These are phyloP conservation scores for Aristolochia fimbriata DNA, from an alignment of 164 flowering plant species.

Conservation along the genomic window DNA sequence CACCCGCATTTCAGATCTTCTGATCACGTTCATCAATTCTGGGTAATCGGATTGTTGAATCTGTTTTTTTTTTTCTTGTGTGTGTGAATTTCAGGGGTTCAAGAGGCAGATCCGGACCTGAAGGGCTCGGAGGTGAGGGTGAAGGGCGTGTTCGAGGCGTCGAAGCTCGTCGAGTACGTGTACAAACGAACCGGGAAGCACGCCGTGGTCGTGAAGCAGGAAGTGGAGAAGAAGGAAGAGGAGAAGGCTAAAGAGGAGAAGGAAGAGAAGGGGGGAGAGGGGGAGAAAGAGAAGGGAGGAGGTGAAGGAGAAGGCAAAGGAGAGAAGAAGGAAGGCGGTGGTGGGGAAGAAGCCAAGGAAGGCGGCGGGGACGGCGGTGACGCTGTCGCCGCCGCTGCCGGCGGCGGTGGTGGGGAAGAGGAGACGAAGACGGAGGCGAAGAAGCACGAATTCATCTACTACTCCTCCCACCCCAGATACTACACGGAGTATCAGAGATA, in stretches of 20 bases:
- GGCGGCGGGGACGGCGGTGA: constrained; percentile 1
- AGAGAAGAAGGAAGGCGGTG: constrained; percentile 7
- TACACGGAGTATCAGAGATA: too few relatives aligned
- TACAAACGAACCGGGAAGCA: constrained; percentile 77
- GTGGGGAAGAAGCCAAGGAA: constrained; percentile 14
- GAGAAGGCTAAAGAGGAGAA: constrained; percentile 13
- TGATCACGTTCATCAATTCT: too few relatives aligned
- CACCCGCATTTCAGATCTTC: too few relatives aligned
- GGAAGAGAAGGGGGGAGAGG: constrained; percentile 17
- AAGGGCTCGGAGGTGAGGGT: constrained; percentile 70
- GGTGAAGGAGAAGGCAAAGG: constrained; percentile 9
- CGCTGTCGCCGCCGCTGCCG: too few relatives aligned
- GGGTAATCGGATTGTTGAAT: too few relatives aligned
- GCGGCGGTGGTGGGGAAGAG: constrained; percentile 3
- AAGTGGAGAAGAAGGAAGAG: constrained; percentile 47
- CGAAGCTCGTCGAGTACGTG: constrained; percentile 54
- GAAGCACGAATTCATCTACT: constrained; percentile 5
- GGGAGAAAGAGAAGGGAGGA: constrained; percentile 16
- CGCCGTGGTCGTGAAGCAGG: constrained; percentile 48
- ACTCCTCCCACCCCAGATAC: constrained; percentile 3
- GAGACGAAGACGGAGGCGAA: constrained; percentile 2
- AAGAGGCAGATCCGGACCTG: constrained; percentile 63
- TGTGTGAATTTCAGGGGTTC: constrained; percentile 39
- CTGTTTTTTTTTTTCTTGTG: too few relatives aligned
- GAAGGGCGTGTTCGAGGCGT: constrained; percentile 61